Base-by-base conservation (phyloP, 2,329 filamentous ascomycete species). In the Ophiostoma australiae region DNA sequence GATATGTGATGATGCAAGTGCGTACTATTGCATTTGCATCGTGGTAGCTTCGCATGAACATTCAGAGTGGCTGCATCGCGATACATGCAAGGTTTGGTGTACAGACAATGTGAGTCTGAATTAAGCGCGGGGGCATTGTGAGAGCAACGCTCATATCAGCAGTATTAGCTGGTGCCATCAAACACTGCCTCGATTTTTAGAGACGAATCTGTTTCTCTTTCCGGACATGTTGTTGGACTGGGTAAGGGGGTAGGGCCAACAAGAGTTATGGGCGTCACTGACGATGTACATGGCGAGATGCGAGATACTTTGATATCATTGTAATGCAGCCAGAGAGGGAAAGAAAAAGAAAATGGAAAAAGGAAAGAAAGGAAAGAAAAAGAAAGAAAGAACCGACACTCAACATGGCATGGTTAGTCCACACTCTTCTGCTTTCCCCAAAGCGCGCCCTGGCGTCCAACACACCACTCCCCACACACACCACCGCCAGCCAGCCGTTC, bases 401-500 rank as follows among this genome's bases (percentile, higher is more conserved):
- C 48, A 52, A 52, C 48, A 52, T 10, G 48, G 39, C 17, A 52
- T 52, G 44, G 44, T 20, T 20, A 6, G 44, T n/a, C 15, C n/a
- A n/a, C 39, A n/a, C 48, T 7, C 48, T 52, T 52, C 8, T 23
- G 27, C 7, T 52, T 7, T 52, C 20, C 8, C 48, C 15, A 58
- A 58, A 27, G 52, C 52, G 52, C 52, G 52, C 52, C 52, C n/a
- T 58, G 52, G 52, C 52, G 52, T 58, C 52, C 58, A 63, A 63
- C 58, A 63, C 58, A 20, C 58, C 58, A 58, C 52, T 27, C 58
- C 58, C 58, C 58, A 33, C 55, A 31, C 55, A 61, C 58, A 63
- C 58, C 58, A 63, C 58, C 58, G 52, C 58, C 58, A 63, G 55
- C 55, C 27, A 61, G 27, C 58, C 27, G 58, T 63, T 63, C 58